Percentiles rank a stretch among this genome's conserved stretches.
These are phyloP conservation scores for Boeremia exigua DNA, from an alignment of 2,329 filamentous ascomycete genomes.

Conservation along the genomic window DNA sequence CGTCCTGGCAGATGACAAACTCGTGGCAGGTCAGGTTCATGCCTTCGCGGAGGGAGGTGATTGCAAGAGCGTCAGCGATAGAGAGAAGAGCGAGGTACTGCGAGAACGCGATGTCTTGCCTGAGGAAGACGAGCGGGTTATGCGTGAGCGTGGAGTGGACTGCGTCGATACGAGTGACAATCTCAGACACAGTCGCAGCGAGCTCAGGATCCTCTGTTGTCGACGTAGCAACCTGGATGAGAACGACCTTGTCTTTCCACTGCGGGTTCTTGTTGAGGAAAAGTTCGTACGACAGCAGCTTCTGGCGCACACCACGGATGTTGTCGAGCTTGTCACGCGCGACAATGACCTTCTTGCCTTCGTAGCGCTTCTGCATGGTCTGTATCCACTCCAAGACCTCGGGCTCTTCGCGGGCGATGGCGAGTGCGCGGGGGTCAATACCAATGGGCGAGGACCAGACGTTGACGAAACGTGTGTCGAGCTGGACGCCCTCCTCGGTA, in stretches of 20 bases:
- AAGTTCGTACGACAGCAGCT: constrained; percentile 88
- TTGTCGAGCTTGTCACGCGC: constrained; percentile 93
- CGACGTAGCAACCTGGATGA: constrained; percentile 93
- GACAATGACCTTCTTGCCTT: constrained; percentile 88
- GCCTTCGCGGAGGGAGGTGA: constrained; percentile 92
- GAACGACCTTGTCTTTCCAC: constrained; percentile 83
- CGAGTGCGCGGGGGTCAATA: constrained; percentile 81
- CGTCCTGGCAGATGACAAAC: constrained; percentile 92
- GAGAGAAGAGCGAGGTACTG: constrained; percentile 93
- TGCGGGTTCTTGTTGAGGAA: constrained; percentile 94
- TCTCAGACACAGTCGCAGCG: constrained; percentile 87
- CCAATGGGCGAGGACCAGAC: constrained; percentile 87
- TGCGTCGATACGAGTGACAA: constrained; percentile 92
- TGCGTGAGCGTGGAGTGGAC: constrained; percentile 89
- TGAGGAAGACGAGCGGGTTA: constrained; percentile 89
- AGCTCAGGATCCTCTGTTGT: constrained; percentile 87
- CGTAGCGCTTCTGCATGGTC: constrained; percentile 82
- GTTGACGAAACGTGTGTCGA: constrained; percentile 93
- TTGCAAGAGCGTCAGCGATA: constrained; percentile 89
- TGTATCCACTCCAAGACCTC: constrained; percentile 81
- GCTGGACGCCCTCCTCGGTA: constrained; percentile 82
- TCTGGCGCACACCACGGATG: constrained; percentile 90
- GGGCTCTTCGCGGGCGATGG: constrained; percentile 70
- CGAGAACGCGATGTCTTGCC: constrained; percentile 90
- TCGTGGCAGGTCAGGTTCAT: constrained; percentile 98